phyloP scores from a whole-genome alignment of 257 asterid genomes.

The Paraleonurus japonicus region DNA sequence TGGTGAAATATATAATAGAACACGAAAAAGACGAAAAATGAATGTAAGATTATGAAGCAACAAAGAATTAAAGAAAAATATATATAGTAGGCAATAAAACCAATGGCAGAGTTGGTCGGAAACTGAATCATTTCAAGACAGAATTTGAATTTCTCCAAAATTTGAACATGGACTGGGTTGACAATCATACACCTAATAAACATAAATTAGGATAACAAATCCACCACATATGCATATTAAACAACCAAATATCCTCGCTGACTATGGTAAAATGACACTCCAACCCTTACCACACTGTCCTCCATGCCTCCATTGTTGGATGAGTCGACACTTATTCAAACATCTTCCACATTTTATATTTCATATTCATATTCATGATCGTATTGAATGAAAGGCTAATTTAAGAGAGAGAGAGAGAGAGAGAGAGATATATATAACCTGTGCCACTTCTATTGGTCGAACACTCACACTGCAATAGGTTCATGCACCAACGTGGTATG shows the following conservation, averaged over 20 bases:
- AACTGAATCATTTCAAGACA: slow-evolving; percentile 28
- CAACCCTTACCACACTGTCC: slow-evolving; percentile 33
- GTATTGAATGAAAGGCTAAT: slow-evolving; percentile 25
- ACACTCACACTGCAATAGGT: slow-evolving; percentile 37
- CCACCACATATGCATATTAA: slow-evolving; percentile 40
- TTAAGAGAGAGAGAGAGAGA: slow-evolving; percentile 15
- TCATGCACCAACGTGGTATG: slow-evolving; percentile 29
- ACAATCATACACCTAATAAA: slow-evolving; percentile 30
- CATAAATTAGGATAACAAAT: slow-evolving; percentile 36
- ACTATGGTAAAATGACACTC: slow-evolving; percentile 37
- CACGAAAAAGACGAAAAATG: too few species aligned
- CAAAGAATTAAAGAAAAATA: not conserved
- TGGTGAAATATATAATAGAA: too few species aligned
- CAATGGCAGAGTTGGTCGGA: slow-evolving; percentile 19
- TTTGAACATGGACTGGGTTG: slow-evolving; percentile 29
- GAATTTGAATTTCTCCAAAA: slow-evolving; percentile 35
- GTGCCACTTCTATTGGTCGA: slow-evolving; percentile 15
- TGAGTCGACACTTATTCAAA: slow-evolving; percentile 36
- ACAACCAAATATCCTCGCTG: slow-evolving; percentile 38
- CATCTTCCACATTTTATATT: slow-evolving; percentile 32
- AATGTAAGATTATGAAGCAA: not conserved
- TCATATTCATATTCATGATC: not conserved
- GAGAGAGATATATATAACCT: slow-evolving; percentile 23
- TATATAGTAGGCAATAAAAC: slow-evolving; percentile 35
- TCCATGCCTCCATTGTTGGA: slow-evolving; percentile 35